Base-by-base conservation (phyloP, 176 grass and related monocot genomes). In the Puccinellia tenuiflora region DNA sequence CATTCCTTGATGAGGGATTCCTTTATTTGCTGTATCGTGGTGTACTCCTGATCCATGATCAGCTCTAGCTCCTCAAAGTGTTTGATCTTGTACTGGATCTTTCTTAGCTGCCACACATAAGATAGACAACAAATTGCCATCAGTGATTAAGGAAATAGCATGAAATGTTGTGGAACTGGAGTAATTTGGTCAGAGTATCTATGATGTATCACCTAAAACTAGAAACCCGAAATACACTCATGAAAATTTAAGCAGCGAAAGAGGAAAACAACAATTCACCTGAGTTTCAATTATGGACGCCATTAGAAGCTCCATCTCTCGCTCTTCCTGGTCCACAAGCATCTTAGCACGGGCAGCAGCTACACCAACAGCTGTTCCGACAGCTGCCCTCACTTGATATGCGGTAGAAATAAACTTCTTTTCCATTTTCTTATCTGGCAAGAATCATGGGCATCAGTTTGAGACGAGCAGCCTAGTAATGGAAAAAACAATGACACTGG, bases 241-340 rank as follows among this genome's bases (percentile, higher is more conserved):
- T 20, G 29, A 7, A 88, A 45, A 42, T 54, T 72, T 55, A 76
- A 61, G 68, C 50, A 79, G 51, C 22, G 46, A 61, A 55, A 7
- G 33, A 69, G 62, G 45, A 64, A 71, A 29, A 18, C 35, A 69
- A 17, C 30, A 68, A 28, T 62, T 33, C 47, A 99, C 97, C 93
- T 96, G 97, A 75, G 91, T 90, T 90, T 96, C 93, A 81, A 94
- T 89, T 84, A 99, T 92, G n/a, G 97, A 96, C 5, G 97, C 87
- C 87, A 96, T 86, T n/a, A 99, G 87, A 69, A 96, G 89, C 79
- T 99, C 89, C 82, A 99, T 96, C 87, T 99, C 97, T 72, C 91
- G 87, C 25, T 96, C 97, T 88, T 99, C 93, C 59, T 99, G 91
- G 51, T 99, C 91, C 11, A 88, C 91, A 53, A 96, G 88, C 86